Evolutionary conservation across 106 monocot genomes (phyloP), one percentile per base, ranked within the genome.

Genomic region (Dendrobium officinale): DNA sequence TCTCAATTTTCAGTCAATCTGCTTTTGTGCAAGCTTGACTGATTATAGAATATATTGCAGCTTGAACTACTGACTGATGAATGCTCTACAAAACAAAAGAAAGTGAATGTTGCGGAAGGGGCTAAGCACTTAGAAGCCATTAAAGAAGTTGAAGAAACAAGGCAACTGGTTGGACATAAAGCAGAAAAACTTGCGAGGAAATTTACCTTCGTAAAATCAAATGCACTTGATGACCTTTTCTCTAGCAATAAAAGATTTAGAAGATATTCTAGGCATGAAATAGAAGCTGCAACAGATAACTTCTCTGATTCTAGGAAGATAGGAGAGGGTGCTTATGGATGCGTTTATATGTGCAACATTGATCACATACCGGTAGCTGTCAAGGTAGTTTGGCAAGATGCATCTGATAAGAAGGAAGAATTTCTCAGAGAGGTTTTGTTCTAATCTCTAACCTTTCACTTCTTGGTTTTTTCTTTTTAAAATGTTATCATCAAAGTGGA

Each of bases 351-450:
- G 78, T 85, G 92, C 80, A 85, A 76, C 77, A 92, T 97, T 81
- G 96, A 94, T 80, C 88, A 97, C 66, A 91, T 84, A n/a, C 85
- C 90, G 27, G 96, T 97, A 31, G 96, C 96, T 72, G 77, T 97
- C 43, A 97, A 97, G 83, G 94, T 92, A 59, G 86, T 97, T 76
- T 66, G 78, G 48, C 86, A 85, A 75, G 94, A 90, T 43, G 82
- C 85, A 73, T 19, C 40, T 67, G 84, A 86, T 82, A 92, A 84
- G 76, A 90, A 75, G 18, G 90, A 90, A n/a, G 92, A 96, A 75
- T 96, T 93, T 76, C 59, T 96, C 9, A 88, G 79, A 87, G 96
- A 96, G 96, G 96, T 96, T 85, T 37, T 84, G 47, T 33, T 56
- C 24, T 22, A 31, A 49, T 5, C 10, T 55, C 0, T 13, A 13